These are phyloP conservation scores for Microascus cirrosus DNA, from an alignment of 2,329 filamentous ascomycete genomes.

Conservation along the genomic window DNA sequence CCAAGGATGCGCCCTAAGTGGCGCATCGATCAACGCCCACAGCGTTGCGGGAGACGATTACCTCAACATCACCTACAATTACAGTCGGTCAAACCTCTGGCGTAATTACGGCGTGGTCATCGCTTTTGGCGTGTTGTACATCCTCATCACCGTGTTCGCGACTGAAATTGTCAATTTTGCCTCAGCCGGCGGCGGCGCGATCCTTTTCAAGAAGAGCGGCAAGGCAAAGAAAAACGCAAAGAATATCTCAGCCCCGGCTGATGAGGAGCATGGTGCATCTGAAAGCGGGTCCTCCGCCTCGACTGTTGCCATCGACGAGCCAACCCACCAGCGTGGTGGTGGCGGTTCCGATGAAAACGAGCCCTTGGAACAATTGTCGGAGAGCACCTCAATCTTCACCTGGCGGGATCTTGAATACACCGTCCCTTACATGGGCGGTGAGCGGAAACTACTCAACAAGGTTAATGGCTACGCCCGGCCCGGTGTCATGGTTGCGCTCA, in stretches of 20 bases:
- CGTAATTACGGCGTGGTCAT: slow-evolving; percentile 52
- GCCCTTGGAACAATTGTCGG: background rate
- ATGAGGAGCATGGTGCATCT: slow-evolving; percentile 39
- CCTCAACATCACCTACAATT: slow-evolving; percentile 33
- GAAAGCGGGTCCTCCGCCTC: slow-evolving; percentile 45
- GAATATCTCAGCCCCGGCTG: slow-evolving; percentile 30
- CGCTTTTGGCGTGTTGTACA: slow-evolving; percentile 38
- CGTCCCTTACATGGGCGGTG: slow-evolving; percentile 44
- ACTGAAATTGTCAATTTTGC: slow-evolving; percentile 51
- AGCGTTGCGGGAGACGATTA: slow-evolving; percentile 32
- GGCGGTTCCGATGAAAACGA: slow-evolving; percentile 18
- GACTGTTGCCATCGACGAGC: slow-evolving; percentile 35
- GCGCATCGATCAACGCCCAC: slow-evolving; percentile 37
- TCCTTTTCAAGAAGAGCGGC: slow-evolving; percentile 56
- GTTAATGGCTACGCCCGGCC: slow-evolving; percentile 9
- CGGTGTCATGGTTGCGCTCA: slow-evolving; percentile 67
- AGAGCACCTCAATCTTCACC: slow-evolving; percentile 32
- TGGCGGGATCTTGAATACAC: slow-evolving; percentile 39
- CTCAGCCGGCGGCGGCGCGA: slow-evolving; percentile 50
- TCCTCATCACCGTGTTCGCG: slow-evolving; percentile 33
- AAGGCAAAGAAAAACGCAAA: slow-evolving; percentile 35
- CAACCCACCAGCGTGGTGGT: slow-evolving; percentile 29
- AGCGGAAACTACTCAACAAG: slow-evolving; percentile 7
- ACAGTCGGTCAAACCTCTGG: slow-evolving; percentile 42
- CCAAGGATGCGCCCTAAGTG: slow-evolving; percentile 44